Conservation (phyloP, 257 asterid genomes). For the Oldenlandia corymbosa region DNA sequence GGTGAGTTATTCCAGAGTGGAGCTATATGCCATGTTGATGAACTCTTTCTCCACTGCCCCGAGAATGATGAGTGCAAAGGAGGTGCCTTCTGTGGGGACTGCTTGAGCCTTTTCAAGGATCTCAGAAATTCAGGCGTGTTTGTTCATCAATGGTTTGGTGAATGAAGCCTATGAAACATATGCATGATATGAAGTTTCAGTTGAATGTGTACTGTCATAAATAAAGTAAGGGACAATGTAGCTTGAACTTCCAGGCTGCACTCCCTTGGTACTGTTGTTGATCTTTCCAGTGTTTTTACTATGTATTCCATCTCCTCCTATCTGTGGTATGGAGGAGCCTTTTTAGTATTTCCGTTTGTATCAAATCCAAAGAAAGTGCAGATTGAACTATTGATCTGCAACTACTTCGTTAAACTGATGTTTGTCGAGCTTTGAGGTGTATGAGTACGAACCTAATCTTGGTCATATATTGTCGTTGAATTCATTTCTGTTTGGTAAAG, state of each 20-base stretch:
- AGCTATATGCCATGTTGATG: constrained; percentile 61
- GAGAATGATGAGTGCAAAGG: constrained; percentile 31
- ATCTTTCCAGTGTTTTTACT: background rate
- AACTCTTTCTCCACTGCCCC: constrained; percentile 63
- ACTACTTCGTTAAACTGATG: background rate
- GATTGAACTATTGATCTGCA: constrained; percentile 14
- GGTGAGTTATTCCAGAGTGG: constrained; percentile 56
- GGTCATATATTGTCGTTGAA: background rate
- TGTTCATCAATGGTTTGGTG: constrained; percentile 67
- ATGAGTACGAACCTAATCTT: background rate
- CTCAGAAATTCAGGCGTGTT: constrained; percentile 69
- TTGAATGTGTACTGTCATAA: constrained; percentile 6
- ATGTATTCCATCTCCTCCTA: constrained; percentile 2
- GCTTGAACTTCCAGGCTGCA: constrained; percentile 16
- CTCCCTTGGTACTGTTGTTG: constrained; percentile 5
- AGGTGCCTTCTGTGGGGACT: constrained; percentile 33
- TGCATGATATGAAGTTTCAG: background rate
- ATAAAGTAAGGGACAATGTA: constrained; percentile 28
- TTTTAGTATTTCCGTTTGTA: background rate
- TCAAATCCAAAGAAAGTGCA: constrained; percentile 20
- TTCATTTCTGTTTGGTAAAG: background rate
- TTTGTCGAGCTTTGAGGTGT: background rate
- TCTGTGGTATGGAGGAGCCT: constrained; percentile 10
- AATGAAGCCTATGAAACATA: constrained; percentile 24
- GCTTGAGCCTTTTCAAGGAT: constrained; percentile 41